phyloP scores from a whole-genome alignment of 208 protist genomes.

The Naegleria gruberi region DNA sequence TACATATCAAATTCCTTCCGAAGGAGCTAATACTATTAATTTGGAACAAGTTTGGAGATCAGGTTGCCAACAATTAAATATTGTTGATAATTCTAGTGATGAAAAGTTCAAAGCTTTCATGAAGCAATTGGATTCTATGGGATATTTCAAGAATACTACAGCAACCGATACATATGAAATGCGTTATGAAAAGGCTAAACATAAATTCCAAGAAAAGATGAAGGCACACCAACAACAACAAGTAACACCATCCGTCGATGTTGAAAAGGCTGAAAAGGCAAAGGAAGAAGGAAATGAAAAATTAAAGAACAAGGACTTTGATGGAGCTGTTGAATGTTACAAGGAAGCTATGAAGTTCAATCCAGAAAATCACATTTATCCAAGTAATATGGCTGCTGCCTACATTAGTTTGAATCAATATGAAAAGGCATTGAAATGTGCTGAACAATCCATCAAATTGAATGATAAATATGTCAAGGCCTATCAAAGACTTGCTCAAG shows the following conservation, averaged over 20 bases:
- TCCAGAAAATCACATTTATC: slow-evolving; percentile 31
- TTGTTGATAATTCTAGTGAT: background rate
- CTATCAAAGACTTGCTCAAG: background rate
- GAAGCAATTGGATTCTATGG: background rate
- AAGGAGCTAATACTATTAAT: background rate
- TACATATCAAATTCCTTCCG: background rate
- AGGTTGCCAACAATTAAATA: background rate
- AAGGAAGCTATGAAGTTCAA: slow-evolving; percentile 32
- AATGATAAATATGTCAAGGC: slow-evolving; percentile 31
- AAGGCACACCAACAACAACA: background rate
- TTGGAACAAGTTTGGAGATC: background rate
- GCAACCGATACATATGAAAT: background rate
- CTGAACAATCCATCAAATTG: slow-evolving; percentile 58
- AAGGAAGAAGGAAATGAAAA: slow-evolving; percentile 46
- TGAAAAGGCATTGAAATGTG: slow-evolving; percentile 78
- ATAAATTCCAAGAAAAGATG: background rate
- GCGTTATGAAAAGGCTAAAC: background rate
- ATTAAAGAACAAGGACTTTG: slow-evolving; percentile 59
- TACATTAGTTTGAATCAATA: slow-evolving; percentile 82
- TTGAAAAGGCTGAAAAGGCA: background rate
- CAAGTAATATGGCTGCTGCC: slow-evolving; percentile 61
- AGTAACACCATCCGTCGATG: background rate
- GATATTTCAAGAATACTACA: background rate
- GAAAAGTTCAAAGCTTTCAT: slow-evolving; percentile 13
- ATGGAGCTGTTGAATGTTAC: slow-evolving; percentile 37